Base-by-base conservation (phyloP, 73 alveolate species). In the Paramecium sonneborni region DNA sequence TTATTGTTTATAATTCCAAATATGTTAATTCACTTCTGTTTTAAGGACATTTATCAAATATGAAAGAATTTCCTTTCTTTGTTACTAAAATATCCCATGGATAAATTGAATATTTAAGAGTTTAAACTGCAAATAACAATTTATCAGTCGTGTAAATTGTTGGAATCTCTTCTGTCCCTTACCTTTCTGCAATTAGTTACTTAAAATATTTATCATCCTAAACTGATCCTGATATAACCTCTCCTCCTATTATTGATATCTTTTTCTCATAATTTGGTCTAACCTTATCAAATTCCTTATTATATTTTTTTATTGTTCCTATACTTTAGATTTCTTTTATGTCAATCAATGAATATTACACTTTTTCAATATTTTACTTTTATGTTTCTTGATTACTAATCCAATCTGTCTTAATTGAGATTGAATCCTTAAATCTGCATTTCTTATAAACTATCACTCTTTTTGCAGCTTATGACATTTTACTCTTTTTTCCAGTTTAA, bases 81-180 rank as follows among this genome's bases (percentile, higher is more conserved):
- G 93, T 86, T 30, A 92, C 48, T 24, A 41, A 37, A 5, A 92
- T 85, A 67, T 92, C 95, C 95, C 95, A 92, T n/a, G 94, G 94
- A 48, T 92, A 92, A 12, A 92, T 85, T 9, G 95, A 92, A 24
- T 86, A 39, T 11, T 28, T 86, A 32, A 92, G 76, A 8, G 95
- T 85, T 69, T 79, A 46, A 5, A 92, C 58, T 1, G 95, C 67
- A 21, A 67, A 85, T 39, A 92, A 37, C 15, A 92, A 30, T 30
- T 43, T 35, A 87, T 92, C 95, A 11, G 95, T 92, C 15, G 91
- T 85, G 24, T 70, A 92, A 1, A 92, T 93, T 3, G 90, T 79
- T 18, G 90, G 90, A 0, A 79, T 2, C 39, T 21, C 46, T 9
- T 79, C 90, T 23, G 44, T 44, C 2, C 44, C 41, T 20, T 38